Evolutionary conservation across 176 grass and related monocot genomes (phyloP).

Genomic region (Guadua angustifolia): DNA sequence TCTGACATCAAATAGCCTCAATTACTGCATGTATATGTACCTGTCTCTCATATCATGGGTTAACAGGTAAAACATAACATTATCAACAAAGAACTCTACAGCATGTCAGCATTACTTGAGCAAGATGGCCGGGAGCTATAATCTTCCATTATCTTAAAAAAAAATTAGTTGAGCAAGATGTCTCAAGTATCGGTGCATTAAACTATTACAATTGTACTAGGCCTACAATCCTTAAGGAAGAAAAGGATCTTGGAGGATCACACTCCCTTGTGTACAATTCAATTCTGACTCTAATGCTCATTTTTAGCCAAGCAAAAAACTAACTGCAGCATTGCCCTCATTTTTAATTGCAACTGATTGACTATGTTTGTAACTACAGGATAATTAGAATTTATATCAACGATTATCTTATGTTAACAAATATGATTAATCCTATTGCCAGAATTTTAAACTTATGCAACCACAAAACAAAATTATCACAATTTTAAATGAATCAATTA

Average conservation of each 20-base stretch:
- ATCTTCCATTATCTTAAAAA: too few relatives aligned
- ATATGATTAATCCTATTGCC: conserved; percentile 5
- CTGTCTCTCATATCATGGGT: background rate
- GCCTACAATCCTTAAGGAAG: background rate
- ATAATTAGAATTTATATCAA: background rate
- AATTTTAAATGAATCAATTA: background rate
- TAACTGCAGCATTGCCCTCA: conserved; percentile 14
- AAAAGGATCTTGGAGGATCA: background rate
- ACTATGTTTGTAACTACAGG: conserved; percentile 1
- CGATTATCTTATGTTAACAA: conserved; percentile 4
- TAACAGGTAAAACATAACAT: conserved; percentile 12
- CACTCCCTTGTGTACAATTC: background rate
- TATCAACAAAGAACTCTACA: background rate
- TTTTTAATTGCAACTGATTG: conserved; percentile 17
- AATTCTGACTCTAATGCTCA: background rate
- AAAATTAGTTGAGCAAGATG: background rate
- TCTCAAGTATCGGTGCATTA: background rate
- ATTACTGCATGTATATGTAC: background rate
- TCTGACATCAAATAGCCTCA: background rate
- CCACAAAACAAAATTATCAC: background rate
- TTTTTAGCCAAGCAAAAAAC: background rate
- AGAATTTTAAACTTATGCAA: conserved; percentile 11
- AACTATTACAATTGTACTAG: background rate
- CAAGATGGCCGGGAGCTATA: background rate
- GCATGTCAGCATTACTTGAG: conserved; percentile 4